Evolutionary conservation across 768 basidiomycete species (phyloP), one percentile per base, ranked within the genome.

Genomic region (Panellus pusillus): DNA sequence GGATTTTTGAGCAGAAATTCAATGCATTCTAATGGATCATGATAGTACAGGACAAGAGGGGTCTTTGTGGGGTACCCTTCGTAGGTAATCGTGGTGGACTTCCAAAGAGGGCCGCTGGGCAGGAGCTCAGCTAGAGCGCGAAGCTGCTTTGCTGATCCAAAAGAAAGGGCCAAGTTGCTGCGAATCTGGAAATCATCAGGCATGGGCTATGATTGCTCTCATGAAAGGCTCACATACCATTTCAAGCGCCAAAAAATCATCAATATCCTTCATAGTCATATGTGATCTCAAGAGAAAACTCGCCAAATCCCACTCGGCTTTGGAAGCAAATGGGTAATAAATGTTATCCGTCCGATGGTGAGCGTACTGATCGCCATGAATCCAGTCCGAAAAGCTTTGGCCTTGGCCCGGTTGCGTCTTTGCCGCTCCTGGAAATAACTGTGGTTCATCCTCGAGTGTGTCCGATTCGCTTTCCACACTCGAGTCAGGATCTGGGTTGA

Each of bases 241-340:
- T 37, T 61, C 40, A 28, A 72, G 58, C 9, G 53, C 53, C 17
- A 72, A 49, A 35, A 72, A 67, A 12, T 62, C 46, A 32, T 67
- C 55, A 11, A 69, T 66, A 6, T 49, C 55, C 11, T 55, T 44
- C 66, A 70, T 66, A 46, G 67, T 70, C 32, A 72, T 42, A 17
- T 52, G 42, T 6, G 65, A 68, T 9, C 47, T 46, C 15, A 66
- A 55, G 1, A 72, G 61, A 54, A 64, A 72, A 8, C 56, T 62
- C 9, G 61, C 69, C 3, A 71, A 32, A 54, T 71, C 61, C 71
- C 71, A 72, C 45, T 74, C 70, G 4, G 51, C 53, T 17, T 56
- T 50, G 9, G 62, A 64, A 6, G 61, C 51, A 55, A 69, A 74
- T 18, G 68, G 72, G 50, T 69, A 72, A 47, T 65, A 71, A 1